Percentiles rank a stretch among this genome's conserved stretches.
phyloP scores from a whole-genome alignment of 75 land plant genomes.

The Picea glauca region DNA sequence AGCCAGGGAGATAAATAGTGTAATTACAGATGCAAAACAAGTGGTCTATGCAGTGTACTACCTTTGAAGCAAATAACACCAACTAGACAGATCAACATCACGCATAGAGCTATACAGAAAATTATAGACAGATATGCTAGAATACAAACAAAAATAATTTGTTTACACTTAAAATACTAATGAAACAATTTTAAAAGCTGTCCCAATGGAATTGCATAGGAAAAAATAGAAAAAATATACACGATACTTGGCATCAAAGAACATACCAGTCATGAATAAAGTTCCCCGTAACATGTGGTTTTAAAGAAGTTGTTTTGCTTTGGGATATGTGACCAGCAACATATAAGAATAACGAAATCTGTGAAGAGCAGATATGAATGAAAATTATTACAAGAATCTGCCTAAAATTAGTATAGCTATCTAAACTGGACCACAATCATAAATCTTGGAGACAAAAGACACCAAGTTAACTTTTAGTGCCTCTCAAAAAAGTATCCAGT shows the following conservation, averaged over 20 bases:
- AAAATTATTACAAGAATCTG: background rate
- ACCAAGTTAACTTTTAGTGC: background rate
- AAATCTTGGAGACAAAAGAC: background rate
- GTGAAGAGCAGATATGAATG: background rate
- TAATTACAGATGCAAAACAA: background rate
- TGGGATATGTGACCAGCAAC: slow-evolving; percentile 46
- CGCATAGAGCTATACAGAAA: background rate
- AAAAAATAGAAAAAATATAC: background rate
- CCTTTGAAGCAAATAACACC: background rate
- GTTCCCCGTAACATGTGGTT: slow-evolving; percentile 72
- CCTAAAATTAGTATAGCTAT: background rate
- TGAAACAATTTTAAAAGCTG: background rate
- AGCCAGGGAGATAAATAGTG: background rate
- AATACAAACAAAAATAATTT: no score
- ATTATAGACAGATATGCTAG: background rate
- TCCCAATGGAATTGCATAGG: background rate
- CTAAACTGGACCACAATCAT: background rate
- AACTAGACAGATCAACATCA: background rate
- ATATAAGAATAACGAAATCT: slow-evolving; percentile 63
- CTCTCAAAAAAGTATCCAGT: background rate
- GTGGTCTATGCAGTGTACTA: background rate
- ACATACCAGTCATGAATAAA: slow-evolving; percentile 78
- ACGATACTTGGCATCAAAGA: background rate
- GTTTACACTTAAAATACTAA: background rate
- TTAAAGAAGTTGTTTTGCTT: slow-evolving; percentile 62